These are phyloP conservation scores for Sorghum bicolor DNA, from an alignment of 176 grass and related monocot genomes.

Conservation along the genomic window DNA sequence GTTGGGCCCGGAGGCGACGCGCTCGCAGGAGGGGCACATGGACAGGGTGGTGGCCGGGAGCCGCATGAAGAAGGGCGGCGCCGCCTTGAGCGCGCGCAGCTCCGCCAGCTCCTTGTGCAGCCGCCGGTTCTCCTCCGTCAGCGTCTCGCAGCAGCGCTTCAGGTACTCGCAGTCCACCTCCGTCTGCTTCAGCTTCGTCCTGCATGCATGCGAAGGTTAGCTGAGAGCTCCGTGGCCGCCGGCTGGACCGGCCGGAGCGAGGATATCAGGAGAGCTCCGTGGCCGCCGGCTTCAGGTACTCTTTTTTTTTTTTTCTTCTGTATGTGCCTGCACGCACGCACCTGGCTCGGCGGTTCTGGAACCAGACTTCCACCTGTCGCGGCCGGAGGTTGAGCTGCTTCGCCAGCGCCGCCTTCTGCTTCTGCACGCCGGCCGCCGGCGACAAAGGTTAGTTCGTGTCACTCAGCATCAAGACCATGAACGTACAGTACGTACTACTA, in stretches of 20 bases:
- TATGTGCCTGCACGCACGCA: conserved; percentile 50
- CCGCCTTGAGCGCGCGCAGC: conserved; percentile 67
- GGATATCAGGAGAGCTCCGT: no score
- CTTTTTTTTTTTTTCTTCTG: neutral
- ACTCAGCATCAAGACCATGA: neutral
- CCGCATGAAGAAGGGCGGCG: conserved; percentile 76
- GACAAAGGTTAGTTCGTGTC: neutral
- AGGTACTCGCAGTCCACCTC: conserved; percentile 88
- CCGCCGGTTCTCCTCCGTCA: conserved; percentile 85
- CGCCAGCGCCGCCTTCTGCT: conserved; percentile 60
- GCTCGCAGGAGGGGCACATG: conserved; percentile 96
- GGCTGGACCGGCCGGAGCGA: no score
- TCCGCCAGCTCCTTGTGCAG: conserved; percentile 86
- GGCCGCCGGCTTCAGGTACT: no score
- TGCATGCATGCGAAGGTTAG: conserved; percentile 23
- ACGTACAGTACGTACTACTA: neutral
- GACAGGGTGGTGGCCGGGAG: conserved; percentile 88
- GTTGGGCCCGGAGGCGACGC: conserved; percentile 44
- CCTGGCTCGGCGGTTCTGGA: conserved; percentile 75
- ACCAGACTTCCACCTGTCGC: conserved; percentile 79
- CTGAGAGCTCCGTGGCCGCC: neutral
- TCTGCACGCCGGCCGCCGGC: conserved; percentile 26
- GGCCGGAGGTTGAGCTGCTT: conserved; percentile 63
- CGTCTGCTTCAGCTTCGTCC: conserved; percentile 92
- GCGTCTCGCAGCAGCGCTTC: conserved; percentile 81